Base-by-base conservation (phyloP, 1,284 basidiomycete genomes). In the Abortiporus biennis region DNA sequence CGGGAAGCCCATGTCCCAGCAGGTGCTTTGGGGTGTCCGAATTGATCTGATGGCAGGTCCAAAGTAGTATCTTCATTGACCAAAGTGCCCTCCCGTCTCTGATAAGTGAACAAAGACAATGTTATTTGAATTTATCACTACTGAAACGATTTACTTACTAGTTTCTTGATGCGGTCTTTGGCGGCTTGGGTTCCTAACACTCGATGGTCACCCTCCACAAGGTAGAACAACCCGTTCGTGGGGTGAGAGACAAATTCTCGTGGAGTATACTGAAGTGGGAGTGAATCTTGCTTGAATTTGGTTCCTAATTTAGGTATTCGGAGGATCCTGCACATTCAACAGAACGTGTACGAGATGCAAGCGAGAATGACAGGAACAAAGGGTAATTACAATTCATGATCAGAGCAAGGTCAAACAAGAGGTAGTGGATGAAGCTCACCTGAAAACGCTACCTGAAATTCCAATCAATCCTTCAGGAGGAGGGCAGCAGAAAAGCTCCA, bases 401-500 rank as follows among this genome's bases (percentile, higher is more conserved):
- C n/a, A n/a, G n/a, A n/a, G n/a, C n/a, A n/a, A n/a, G n/a, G n/a
- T n/a, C n/a, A 32, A 4, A 13, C 15, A 4, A 13, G 31, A 32
- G 12, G 12, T 32, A n/a, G 31, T 13, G 36, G 22, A 3, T 24
- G 15, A 22, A 19, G 65, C 84, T 63, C 51, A 91, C 90, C 88
- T 76, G 47, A 95, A 71, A 6, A 91, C 83, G 58, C 92, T 97
- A 12, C 93, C 93, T 23, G 92, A 80, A 46, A 99, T 94, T 44
- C 93, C 96, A 55, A 99, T 98, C 52, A 99, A 64, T 19, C 96
- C 96, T 53, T 99, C 94, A 0, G 94, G 94, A 61, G 97, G 38
- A 98, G 74, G 58, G 94, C 92, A 1, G 95, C 94, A 21, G 87
- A 92, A 68, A 99, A 95, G 54, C 87, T 88, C 85, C 92, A 96